Evolutionary conservation across 257 asterid species (phyloP).

Genomic region (Fraxinus americana): DNA sequence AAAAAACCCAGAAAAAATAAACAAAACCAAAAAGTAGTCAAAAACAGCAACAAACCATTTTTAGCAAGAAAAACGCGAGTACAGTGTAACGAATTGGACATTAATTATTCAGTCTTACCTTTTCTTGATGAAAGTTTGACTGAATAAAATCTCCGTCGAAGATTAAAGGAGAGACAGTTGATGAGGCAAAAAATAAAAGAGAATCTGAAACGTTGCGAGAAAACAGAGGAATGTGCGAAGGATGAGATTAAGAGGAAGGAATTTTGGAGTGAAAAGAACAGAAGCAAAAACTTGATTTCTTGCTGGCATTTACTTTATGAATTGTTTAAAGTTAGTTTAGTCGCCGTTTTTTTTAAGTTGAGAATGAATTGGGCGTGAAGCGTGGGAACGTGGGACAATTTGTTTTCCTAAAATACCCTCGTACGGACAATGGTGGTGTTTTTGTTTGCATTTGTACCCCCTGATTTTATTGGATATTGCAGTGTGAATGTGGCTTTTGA

Average conservation of each 20-base stretch:
- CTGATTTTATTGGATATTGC: neutral
- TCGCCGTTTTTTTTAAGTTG: constrained; percentile 24
- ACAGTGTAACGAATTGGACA: constrained; percentile 16
- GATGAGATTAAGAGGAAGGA: constrained; percentile 25
- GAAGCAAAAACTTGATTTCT: neutral
- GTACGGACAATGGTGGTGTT: neutral
- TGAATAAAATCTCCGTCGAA: constrained; percentile 7
- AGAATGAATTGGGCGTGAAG: constrained; percentile 15
- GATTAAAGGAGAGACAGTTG: constrained; percentile 34
- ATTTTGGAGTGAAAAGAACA: constrained; percentile 16
- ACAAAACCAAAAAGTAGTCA: neutral
- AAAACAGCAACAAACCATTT: constrained; percentile 4
- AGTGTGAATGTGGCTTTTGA: neutral
- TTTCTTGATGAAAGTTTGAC: neutral
- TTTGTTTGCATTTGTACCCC: neutral
- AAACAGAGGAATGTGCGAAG: constrained; percentile 15
- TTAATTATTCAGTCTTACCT: constrained; percentile 23
- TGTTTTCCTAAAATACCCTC: constrained; percentile 11
- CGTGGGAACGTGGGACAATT: neutral
- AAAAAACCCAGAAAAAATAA: neutral
- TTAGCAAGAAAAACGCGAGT: neutral
- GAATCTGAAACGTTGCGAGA: neutral
- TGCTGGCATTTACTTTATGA: constrained; percentile 6
- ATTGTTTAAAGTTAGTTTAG: constrained; percentile 3
- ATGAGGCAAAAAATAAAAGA: neutral